Conservation (phyloP, 352 stramenopile species). For the Sclerospora graminicola region DNA sequence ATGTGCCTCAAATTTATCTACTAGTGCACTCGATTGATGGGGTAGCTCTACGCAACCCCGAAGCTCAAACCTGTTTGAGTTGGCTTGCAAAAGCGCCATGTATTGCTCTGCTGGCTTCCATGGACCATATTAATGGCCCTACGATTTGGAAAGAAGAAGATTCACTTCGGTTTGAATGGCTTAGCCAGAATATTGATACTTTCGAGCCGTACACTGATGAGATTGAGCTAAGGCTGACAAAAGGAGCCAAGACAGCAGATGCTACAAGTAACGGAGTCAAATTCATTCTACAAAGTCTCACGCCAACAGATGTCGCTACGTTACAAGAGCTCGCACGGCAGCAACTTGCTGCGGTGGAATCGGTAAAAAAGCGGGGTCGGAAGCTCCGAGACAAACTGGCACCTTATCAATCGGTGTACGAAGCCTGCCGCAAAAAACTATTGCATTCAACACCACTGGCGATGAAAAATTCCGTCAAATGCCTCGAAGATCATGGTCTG, state of each 20-base stretch:
- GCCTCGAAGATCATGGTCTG: conserved; percentile 46
- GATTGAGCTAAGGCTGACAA: conserved; percentile 25
- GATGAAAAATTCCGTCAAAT: conserved; percentile 61
- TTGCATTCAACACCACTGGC: conserved; percentile 34
- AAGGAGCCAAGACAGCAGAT: conserved; percentile 17
- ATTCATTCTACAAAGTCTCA: conserved; percentile 57
- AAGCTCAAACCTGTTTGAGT: conserved; percentile 41
- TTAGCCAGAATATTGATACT: conserved; percentile 34
- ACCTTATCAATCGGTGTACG: conserved; percentile 39
- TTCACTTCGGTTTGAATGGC: conserved; percentile 38
- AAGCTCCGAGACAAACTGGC: conserved; percentile 13
- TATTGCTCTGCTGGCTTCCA: conserved; percentile 36
- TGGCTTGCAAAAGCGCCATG: conserved; percentile 30
- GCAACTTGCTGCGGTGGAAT: conserved; percentile 17
- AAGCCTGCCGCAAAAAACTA: conserved; percentile 40
- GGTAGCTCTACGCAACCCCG: conserved; percentile 25
- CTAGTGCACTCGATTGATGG: conserved; percentile 53
- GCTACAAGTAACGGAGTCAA: conserved; percentile 35
- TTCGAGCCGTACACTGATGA: conserved; percentile 36
- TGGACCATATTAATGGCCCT: conserved; percentile 46
- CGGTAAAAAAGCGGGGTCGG: conserved; percentile 2
- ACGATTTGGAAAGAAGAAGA: conserved; percentile 50
- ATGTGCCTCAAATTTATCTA: conserved; percentile 24
- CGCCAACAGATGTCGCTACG: conserved; percentile 41
- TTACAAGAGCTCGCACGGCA: conserved; percentile 31